These are phyloP conservation scores for Decorospora gaudefroyi DNA, from an alignment of 2,329 filamentous ascomycete species.

Conservation along the genomic window DNA sequence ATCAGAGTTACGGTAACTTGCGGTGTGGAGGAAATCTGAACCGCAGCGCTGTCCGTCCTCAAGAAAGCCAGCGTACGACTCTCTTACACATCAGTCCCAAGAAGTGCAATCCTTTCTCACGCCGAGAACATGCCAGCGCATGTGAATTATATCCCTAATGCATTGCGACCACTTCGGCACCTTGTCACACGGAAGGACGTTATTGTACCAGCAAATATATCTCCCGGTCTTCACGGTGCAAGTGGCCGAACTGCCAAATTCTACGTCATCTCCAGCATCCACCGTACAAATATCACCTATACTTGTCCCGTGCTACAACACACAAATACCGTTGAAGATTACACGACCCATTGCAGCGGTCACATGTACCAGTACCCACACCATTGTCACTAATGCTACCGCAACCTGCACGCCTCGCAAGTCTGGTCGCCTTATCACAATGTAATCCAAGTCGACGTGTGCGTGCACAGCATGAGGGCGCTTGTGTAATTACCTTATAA, in stretches of 20 bases:
- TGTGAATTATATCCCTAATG: background rate
- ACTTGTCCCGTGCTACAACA: conserved; percentile 2
- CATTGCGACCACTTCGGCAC: background rate
- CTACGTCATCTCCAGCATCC: conserved; percentile 4
- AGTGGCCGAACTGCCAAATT: background rate
- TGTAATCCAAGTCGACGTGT: conserved; percentile 1
- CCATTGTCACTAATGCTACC: conserved; percentile 4
- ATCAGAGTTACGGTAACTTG: too few species aligned
- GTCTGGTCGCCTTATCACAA: conserved; percentile 1
- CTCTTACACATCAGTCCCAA: background rate
- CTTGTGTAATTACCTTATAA: conserved; percentile 1
- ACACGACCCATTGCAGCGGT: conserved; percentile 6
- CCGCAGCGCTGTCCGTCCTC: too few species aligned
- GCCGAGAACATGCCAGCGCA: conserved; percentile 1
- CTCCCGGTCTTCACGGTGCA: background rate
- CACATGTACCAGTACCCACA: conserved; percentile 8
- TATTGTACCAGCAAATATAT: background rate
- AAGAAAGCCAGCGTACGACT: too few species aligned
- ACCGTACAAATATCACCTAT: conserved; percentile 6
- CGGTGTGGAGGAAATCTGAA: too few species aligned
- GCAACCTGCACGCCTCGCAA: conserved; percentile 3
- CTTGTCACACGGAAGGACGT: background rate
- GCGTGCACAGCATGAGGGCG: conserved; percentile 5
- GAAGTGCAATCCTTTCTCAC: background rate
- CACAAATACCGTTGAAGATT: conserved; percentile 2